Evolutionary conservation across 1,284 basidiomycete species (phyloP), one percentile per base, ranked within the genome.

Genomic region (Trametes pubescens): DNA sequence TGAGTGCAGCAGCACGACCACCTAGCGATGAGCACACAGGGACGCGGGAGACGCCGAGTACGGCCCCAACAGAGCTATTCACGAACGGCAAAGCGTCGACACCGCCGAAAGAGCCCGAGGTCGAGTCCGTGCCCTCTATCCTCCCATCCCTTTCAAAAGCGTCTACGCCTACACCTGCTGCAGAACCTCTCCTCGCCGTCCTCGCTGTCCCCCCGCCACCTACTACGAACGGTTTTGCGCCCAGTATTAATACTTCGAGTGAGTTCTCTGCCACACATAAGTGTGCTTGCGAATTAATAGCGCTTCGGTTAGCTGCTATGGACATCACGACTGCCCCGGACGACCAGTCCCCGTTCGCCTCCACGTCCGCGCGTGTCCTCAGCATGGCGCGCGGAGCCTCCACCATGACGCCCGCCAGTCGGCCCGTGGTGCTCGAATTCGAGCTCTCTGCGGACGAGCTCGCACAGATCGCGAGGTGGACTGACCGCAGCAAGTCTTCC

Each of bases 381-480:
- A 44, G 46, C n/a, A 56, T 65, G 0, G 59, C 22, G 26, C 57
- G 64, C 18, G 67, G 67, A 8, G 51, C 62, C 3, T 46, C 59
- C n/a, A 26, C 59, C 9, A 24, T 49, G n/a, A 69, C 64, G 2
- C 63, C 65, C 14, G 54, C 65, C 14, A 47, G 24, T 14, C 22
- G 24, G 8, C 65, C 67, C 0, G 57, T 65, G 0, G 34, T 62
- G n/a, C 29, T 66, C 7, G 52, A 57, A 6, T 69, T 69, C 22
- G 58, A 60, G 24, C 58, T 69, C n/a, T 60, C 48, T 18, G 57
- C 40, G 2, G 67, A 66, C 1, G 65, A 66, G 38, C 51, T 61
- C 18, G 37, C 43, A 13, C 59, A 69, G 26, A 43, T 69, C 24
- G 40, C 57, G 7, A 54, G 62, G 13, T 69, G 67, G 67, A 62